phyloP scores from a whole-genome alignment of 2,329 filamentous ascomycete genomes.

The Coniochaeta ligniaria region DNA sequence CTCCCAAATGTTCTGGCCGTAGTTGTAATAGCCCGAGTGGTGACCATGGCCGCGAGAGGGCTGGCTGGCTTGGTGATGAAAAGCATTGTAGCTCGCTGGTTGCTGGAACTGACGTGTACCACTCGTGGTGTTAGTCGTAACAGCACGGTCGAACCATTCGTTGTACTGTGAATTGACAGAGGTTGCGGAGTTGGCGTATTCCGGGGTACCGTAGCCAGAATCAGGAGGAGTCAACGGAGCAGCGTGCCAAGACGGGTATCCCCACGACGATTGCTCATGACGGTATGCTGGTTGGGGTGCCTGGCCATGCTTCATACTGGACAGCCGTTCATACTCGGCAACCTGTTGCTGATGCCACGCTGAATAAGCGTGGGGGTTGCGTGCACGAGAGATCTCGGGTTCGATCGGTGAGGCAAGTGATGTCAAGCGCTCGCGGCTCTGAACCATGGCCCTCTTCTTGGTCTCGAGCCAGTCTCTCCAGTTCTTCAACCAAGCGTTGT shows the following conservation, averaged over 20 bases:
- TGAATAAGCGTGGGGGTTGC: slow-evolving; percentile 29
- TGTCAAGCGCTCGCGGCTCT: slow-evolving; percentile 39
- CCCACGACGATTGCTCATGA: slow-evolving; percentile 37
- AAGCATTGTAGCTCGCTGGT: slow-evolving; percentile 24
- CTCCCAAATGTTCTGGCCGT: slow-evolving; percentile 43
- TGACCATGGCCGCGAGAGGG: slow-evolving; percentile 31
- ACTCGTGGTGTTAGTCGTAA: slow-evolving; percentile 19
- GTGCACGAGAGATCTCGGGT: slow-evolving; percentile 24
- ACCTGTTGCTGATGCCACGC: slow-evolving; percentile 48
- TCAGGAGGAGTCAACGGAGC: slow-evolving; percentile 49
- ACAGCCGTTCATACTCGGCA: slow-evolving; percentile 41
- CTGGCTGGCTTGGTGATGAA: slow-evolving; percentile 26
- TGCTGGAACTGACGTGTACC: slow-evolving; percentile 34
- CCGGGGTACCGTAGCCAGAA: slow-evolving; percentile 54
- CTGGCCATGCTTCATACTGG: slow-evolving; percentile 32
- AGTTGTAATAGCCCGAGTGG: slow-evolving; percentile 37
- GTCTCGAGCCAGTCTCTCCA: slow-evolving; percentile 50
- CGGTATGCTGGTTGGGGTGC: slow-evolving; percentile 27
- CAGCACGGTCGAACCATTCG: slow-evolving; percentile 44
- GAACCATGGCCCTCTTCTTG: slow-evolving; percentile 45
- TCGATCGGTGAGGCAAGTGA: slow-evolving; percentile 42
- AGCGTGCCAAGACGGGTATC: slow-evolving; percentile 26
- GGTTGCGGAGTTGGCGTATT: slow-evolving; percentile 48
- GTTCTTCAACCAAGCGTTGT: slow-evolving; percentile 54
- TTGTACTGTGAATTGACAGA: slow-evolving; percentile 49